Evolutionary conservation across 768 basidiomycete genomes (phyloP).

Genomic region (Phylloporus sp.): DNA sequence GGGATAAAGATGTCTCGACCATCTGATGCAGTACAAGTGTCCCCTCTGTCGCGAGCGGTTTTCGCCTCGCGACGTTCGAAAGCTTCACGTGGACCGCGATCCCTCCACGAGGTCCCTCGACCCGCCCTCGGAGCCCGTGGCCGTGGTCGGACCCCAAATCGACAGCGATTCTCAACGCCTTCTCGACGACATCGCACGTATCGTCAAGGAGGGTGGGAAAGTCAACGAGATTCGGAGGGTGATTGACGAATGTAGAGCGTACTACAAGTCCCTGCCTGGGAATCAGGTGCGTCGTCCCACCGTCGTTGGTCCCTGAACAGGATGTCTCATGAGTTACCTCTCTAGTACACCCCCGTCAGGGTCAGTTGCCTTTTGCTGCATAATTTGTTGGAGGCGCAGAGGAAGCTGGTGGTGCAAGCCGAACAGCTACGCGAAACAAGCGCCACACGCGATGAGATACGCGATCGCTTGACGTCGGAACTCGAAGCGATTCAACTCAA

Average conservation of each 20-base stretch:
- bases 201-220: conserved; percentile 53
- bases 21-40: conserved; percentile 46
- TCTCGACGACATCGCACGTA: conserved; percentile 46
- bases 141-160: conserved; percentile 18
- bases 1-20: conserved; percentile 57
- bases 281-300: conserved; percentile 35
- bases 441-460: conserved; percentile 30
- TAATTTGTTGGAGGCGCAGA: conserved; percentile 47
- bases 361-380: conserved; percentile 45
- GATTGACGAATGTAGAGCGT: conserved; percentile 46
- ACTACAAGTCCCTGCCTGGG: conserved; percentile 43
- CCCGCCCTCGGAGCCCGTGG: conserved; percentile 17
- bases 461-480: conserved; percentile 28
- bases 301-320: conserved; percentile 5
- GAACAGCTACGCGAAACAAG: conserved; percentile 30
- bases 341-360: conserved; percentile 49
- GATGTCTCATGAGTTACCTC: conserved; percentile 5
- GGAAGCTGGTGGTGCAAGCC: conserved; percentile 34
- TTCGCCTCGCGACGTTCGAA: conserved; percentile 40
- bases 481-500: conserved; percentile 37
- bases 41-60: conserved; percentile 62
- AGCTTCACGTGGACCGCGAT: conserved; percentile 53
- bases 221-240: conserved; percentile 45
- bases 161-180: conserved; percentile 48
- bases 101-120: conserved; percentile 30